These are phyloP conservation scores for Coniosporium apollinis DNA, from an alignment of 495 filamentous ascomycete species.

Conservation along the genomic window DNA sequence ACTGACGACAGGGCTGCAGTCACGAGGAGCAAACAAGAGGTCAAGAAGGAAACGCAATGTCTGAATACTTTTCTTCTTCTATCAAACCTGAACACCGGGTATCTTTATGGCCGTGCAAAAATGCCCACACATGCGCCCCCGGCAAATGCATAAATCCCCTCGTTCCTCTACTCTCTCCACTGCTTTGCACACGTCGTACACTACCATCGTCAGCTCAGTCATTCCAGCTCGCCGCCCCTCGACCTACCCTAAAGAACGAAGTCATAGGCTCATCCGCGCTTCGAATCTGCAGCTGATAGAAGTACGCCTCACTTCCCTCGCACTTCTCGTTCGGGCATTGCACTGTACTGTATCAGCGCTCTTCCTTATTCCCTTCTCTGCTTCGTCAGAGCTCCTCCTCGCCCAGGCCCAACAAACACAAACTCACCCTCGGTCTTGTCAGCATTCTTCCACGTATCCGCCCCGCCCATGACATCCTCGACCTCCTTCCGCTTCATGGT, in stretches of 20 bases:
- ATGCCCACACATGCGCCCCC: no score
- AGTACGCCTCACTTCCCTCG: conserved; percentile 64
- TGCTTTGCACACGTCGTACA: conserved; percentile 2
- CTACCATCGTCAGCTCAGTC: neutral
- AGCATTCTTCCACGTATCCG: conserved; percentile 76
- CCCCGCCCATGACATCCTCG: conserved; percentile 82
- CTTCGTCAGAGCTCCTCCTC: conserved; percentile 5
- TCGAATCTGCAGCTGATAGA: conserved; percentile 92
- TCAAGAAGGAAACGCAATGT: no score
- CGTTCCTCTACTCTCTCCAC: conserved; percentile 2
- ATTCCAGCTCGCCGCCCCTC: neutral
- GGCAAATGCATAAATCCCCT: no score
- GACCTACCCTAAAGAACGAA: conserved; percentile 55
- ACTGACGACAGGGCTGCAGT: no score
- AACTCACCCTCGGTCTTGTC: conserved; percentile 51
- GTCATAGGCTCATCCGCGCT: conserved; percentile 99
- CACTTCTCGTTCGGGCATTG: conserved; percentile 68
- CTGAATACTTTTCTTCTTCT: no score
- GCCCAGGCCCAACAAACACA: neutral
- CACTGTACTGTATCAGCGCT: conserved; percentile 23
- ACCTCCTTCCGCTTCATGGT: conserved; percentile 60
- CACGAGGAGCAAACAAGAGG: no score
- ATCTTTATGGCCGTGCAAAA: no score
- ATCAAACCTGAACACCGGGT: no score
- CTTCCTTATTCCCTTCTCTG: neutral